phyloP scores from a whole-genome alignment of 495 filamentous ascomycete species.

The Parathielavia appendiculata region DNA sequence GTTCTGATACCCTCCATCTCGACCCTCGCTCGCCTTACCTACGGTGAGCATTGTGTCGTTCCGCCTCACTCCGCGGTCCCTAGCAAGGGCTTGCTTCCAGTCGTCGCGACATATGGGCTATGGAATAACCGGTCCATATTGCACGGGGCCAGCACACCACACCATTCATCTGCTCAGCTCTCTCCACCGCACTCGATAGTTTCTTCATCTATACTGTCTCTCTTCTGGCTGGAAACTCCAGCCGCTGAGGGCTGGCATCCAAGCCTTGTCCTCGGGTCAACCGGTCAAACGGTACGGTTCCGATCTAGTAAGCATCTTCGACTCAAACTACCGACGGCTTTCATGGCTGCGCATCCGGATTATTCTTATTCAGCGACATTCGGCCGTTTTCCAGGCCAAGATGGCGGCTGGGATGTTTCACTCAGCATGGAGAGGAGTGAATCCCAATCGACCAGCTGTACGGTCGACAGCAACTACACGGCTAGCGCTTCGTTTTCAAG shows the following conservation, averaged over 20 bases:
- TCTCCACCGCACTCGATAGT: no score
- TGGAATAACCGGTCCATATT: neutral
- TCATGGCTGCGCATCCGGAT: neutral
- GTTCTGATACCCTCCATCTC: slow-evolving; percentile 6
- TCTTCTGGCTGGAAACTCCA: neutral
- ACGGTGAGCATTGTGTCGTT: slow-evolving; percentile 14
- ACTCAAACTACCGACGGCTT: neutral
- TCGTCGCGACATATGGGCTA: slow-evolving; percentile 1
- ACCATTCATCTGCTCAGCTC: neutral
- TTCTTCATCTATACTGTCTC: neutral
- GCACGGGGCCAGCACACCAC: neutral
- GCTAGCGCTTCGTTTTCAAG: neutral
- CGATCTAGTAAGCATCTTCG: neutral
- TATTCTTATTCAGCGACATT: neutral
- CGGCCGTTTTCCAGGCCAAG: neutral
- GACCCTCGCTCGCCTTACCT: slow-evolving; percentile 15
- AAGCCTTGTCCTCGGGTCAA: neutral
- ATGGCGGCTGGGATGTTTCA: slow-evolving; percentile 3
- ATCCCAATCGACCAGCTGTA: slow-evolving; percentile 10
- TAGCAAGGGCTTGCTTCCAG: neutral
- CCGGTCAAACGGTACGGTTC: slow-evolving; percentile 4
- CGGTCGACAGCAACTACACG: slow-evolving; percentile 11
- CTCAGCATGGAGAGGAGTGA: slow-evolving; percentile 9
- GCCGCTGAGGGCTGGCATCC: neutral
- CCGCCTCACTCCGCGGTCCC: slow-evolving; percentile 5